Conservation (phyloP, 495 filamentous ascomycete genomes). For the Penicillium flavigenum region DNA sequence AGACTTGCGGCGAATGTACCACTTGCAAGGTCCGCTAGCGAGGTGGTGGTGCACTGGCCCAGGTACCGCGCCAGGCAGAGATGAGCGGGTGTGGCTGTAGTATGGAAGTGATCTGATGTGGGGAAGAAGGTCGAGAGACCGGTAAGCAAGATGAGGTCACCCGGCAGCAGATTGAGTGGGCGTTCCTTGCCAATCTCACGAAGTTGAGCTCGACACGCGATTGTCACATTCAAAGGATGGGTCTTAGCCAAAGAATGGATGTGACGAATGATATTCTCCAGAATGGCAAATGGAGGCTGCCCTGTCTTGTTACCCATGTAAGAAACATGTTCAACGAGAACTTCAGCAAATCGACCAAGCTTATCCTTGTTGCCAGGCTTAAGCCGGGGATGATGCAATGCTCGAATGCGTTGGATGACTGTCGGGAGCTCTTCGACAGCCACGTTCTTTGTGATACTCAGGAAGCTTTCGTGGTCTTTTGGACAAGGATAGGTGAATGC, state of each 20-base stretch:
- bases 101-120: constrained; percentile 94
- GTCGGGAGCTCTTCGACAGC: constrained; percentile 64
- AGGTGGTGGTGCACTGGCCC: constrained; percentile 67
- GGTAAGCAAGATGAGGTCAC: constrained; percentile 78
- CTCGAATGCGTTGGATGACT: constrained; percentile 83
- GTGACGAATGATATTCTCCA: constrained; percentile 72
- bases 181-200: constrained; percentile 59
- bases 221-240: constrained; percentile 72
- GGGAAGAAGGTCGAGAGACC: constrained; percentile 84
- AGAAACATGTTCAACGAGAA: constrained; percentile 76
- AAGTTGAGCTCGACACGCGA: constrained; percentile 72
- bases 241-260: constrained; percentile 84
- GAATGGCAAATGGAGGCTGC: constrained; percentile 54
- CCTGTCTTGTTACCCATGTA: constrained; percentile 58
- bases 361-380: constrained; percentile 78
- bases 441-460: constrained; percentile 60
- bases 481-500: constrained; percentile 86
- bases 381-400: constrained; percentile 86
- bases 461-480: constrained; percentile 67
- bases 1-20: constrained; percentile 80
- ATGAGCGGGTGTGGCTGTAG: constrained; percentile 84
- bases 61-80: constrained; percentile 77
- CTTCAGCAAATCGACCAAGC: constrained; percentile 67
- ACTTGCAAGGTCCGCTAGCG: constrained; percentile 61
- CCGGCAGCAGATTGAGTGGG: constrained; percentile 60